Evolutionary conservation across 345 rosid genomes (phyloP).

Genomic region (Citrus medica): DNA sequence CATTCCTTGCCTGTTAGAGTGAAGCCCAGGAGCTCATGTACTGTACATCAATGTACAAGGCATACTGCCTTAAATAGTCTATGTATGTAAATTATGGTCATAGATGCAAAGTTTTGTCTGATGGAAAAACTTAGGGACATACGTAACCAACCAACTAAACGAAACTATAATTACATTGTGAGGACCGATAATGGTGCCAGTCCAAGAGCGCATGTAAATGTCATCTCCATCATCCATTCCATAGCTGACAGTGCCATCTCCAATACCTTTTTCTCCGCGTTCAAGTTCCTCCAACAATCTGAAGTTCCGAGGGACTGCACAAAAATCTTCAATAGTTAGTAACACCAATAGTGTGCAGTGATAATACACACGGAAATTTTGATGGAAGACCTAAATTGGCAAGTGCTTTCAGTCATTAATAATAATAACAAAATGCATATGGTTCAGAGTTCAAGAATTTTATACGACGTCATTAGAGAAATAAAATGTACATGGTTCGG

Average conservation of each 20-base stretch:
- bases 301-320: conserved; percentile 75
- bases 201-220: conserved; percentile 90
- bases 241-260: conserved; percentile 90
- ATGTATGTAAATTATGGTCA: not conserved
- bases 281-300: conserved; percentile 88
- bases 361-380: not conserved
- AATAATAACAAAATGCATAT: no score
- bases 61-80: not conserved
- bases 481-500: not conserved
- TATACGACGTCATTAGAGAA: no score
- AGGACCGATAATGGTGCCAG: conserved; percentile 89
- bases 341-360: not conserved
- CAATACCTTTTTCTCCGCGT: conserved; percentile 90
- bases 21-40: not conserved
- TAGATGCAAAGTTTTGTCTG: not conserved
- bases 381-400: not conserved
- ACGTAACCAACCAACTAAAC: not conserved
- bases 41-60: not conserved
- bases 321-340: conserved; percentile 8
- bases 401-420: not conserved
- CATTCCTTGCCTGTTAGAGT: not conserved
- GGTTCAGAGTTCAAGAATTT: no score
- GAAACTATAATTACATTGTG: conserved; percentile 60
- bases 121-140: not conserved
- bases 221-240: conserved; percentile 96